These are phyloP conservation scores for Brassica juncea DNA, from an alignment of 345 rosid genomes.

Conservation along the genomic window DNA sequence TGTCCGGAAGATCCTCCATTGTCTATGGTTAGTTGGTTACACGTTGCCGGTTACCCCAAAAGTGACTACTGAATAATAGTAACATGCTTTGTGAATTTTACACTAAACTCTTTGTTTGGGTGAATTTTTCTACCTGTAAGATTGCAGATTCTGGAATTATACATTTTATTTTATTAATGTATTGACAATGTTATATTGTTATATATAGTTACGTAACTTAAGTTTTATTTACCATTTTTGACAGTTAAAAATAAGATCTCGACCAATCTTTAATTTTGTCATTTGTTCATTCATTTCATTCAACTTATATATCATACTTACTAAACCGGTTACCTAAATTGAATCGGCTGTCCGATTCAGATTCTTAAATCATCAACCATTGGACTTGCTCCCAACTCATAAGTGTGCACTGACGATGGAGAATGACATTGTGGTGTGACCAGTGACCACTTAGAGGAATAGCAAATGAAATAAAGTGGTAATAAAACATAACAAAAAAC, in stretches of 20 bases:
- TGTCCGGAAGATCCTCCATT: neutral
- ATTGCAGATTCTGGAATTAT: too few species aligned
- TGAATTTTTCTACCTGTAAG: neutral
- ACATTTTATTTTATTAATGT: too few species aligned
- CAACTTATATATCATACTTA: neutral
- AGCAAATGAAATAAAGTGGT: neutral
- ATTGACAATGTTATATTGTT: too few species aligned
- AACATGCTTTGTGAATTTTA: too few species aligned
- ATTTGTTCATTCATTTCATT: neutral
- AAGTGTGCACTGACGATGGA: constrained; percentile 9
- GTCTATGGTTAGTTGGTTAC: neutral
- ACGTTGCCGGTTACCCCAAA: neutral
- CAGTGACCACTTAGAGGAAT: neutral
- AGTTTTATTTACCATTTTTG: neutral
- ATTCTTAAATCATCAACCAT: neutral
- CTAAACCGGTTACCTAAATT: neutral
- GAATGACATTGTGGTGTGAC: constrained; percentile 6
- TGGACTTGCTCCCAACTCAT: neutral
- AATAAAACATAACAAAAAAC: neutral
- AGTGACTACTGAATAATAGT: neutral
- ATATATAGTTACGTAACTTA: too few species aligned
- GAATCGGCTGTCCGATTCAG: neutral
- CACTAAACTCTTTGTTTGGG: neutral
- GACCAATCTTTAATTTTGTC: neutral
- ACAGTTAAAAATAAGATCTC: too few species aligned